Evolutionary conservation across 495 filamentous ascomycete species (phyloP).

Genomic region (Xylaria venustula): DNA sequence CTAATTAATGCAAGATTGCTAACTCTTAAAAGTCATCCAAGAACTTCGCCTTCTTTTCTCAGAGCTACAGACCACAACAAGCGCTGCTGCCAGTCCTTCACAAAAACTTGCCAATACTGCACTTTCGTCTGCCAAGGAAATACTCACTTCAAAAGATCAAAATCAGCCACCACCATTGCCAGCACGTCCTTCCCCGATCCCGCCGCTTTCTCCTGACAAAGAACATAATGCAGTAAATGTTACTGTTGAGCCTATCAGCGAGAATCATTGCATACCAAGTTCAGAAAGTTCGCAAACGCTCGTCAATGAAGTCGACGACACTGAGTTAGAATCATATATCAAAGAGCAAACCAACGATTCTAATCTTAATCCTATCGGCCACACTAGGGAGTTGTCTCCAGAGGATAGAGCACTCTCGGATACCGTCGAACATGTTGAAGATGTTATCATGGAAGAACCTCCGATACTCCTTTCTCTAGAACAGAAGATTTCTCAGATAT

Average conservation of each 20-base stretch:
- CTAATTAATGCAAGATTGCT: slow-evolving; percentile 9
- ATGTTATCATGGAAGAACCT: slow-evolving; percentile 21
- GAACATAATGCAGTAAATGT: slow-evolving; percentile 17
- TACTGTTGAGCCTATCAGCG: slow-evolving; percentile 23
- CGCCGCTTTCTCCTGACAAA: slow-evolving; percentile 14
- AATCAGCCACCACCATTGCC: slow-evolving; percentile 29
- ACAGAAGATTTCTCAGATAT: slow-evolving; percentile 38
- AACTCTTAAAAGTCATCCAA: slow-evolving; percentile 24
- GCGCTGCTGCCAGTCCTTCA: slow-evolving; percentile 61
- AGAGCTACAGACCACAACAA: slow-evolving; percentile 60
- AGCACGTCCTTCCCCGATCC: slow-evolving; percentile 29
- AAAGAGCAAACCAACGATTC: background rate
- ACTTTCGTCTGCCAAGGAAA: slow-evolving; percentile 40
- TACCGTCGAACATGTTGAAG: slow-evolving; percentile 15
- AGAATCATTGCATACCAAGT: slow-evolving; percentile 32
- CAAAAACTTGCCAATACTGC: slow-evolving; percentile 82
- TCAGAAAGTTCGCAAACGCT: slow-evolving; percentile 44
- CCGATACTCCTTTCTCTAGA: slow-evolving; percentile 32
- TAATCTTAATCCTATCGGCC: background rate
- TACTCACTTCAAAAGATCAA: slow-evolving; percentile 22
- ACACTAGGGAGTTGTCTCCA: background rate
- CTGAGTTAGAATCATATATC: background rate
- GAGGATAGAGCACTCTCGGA: background rate
- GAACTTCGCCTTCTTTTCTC: slow-evolving; percentile 57
- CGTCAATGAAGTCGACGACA: slow-evolving; percentile 36